A percentile compares a stretch with the other conserved stretches of the same genome.
These are phyloP conservation scores for Prasinococcaceae sp. DNA, from an alignment of 139 green algal genomes.

Conservation along the genomic window DNA sequence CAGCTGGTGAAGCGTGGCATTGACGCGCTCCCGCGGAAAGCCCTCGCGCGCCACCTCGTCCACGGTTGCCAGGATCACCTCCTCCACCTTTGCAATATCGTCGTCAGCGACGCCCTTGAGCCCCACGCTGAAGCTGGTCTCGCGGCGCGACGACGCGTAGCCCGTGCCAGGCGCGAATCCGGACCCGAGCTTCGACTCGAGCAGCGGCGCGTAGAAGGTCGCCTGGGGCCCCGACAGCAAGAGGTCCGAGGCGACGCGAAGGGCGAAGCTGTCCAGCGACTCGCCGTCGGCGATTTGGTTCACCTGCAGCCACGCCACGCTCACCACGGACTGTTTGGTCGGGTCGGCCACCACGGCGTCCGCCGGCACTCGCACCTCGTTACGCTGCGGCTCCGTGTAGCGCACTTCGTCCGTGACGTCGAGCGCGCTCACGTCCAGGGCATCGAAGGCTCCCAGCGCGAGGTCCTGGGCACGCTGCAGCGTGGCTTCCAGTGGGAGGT, in stretches of 20 bases:
- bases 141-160: not conserved
- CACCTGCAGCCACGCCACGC: constrained; percentile 9
- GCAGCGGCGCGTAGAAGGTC: constrained; percentile 10
- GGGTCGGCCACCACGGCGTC: constrained; percentile 9
- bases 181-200: constrained; percentile 7
- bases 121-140: constrained; percentile 13
- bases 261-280: constrained; percentile 13
- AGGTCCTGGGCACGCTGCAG: constrained; percentile 2
- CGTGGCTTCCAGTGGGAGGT: constrained; percentile 14
- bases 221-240: constrained; percentile 9
- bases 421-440: constrained; percentile 15
- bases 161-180: constrained; percentile 12
- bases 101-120: constrained; percentile 13
- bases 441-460: constrained; percentile 12
- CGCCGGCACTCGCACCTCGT: constrained; percentile 4
- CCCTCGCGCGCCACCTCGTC: not conserved
- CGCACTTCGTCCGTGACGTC: constrained; percentile 6
- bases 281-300: constrained; percentile 14
- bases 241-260: constrained; percentile 11
- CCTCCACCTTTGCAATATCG: constrained; percentile 6
- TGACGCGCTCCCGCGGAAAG: constrained; percentile 10
- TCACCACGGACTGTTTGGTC: constrained; percentile 9
- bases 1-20: constrained; percentile 14
- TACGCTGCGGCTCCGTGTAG: not conserved
- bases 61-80: constrained; percentile 2